Evolutionary conservation across 441 rosid species (phyloP).

Genomic region (Gossypium trilobum): DNA sequence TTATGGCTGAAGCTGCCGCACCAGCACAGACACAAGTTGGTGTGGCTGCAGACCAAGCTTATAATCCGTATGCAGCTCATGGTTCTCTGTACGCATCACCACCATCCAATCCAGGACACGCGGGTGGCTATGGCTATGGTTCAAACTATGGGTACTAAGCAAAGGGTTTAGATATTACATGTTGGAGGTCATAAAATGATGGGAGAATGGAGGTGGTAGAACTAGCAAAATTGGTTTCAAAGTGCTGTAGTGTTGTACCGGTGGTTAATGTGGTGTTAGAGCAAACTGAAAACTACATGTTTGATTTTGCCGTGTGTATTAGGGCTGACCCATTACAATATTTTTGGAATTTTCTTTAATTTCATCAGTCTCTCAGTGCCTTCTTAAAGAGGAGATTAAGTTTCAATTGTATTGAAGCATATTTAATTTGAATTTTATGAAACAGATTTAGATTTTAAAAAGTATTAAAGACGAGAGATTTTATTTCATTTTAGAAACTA

Average conservation of each 20-base stretch:
- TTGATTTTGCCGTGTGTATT: slow-evolving; percentile 12
- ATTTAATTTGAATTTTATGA: too few species aligned
- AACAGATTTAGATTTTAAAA: too few species aligned
- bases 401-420: too few species aligned
- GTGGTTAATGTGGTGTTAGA: slow-evolving; percentile 6
- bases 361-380: neutral
- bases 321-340: slow-evolving; percentile 9
- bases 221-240: neutral
- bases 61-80: slow-evolving; percentile 67
- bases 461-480: too few species aligned
- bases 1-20: slow-evolving; percentile 75
- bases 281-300: neutral
- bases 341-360: slow-evolving; percentile 1
- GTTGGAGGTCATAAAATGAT: slow-evolving; percentile 7
- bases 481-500: too few species aligned
- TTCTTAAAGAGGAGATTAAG: too few species aligned
- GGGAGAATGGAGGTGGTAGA: slow-evolving; percentile 1
- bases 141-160: slow-evolving; percentile 50
- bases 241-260: slow-evolving; percentile 18
- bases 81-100: slow-evolving; percentile 57
- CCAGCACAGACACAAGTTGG: slow-evolving; percentile 45
- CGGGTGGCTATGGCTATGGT: slow-evolving; percentile 51
- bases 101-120: slow-evolving; percentile 39
- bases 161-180: neutral
- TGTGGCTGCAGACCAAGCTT: slow-evolving; percentile 59